phyloP scores from a whole-genome alignment of 106 monocot genomes.

The Apostasia shenzhenica region DNA sequence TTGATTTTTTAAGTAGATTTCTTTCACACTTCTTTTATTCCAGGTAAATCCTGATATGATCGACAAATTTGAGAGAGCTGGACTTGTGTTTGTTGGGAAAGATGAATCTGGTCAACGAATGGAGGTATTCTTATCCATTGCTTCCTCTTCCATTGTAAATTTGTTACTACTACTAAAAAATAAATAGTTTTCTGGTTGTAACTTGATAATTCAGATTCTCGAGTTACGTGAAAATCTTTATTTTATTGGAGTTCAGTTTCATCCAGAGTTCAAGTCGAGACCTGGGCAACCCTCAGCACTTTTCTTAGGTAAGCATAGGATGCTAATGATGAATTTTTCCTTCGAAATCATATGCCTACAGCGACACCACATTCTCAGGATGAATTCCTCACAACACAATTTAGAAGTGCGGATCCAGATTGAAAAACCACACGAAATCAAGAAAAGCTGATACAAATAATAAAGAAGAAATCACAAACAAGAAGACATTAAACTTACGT shows the following conservation, averaged over 20 bases:
- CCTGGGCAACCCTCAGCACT: slow-evolving; percentile 73
- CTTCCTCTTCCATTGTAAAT: neutral
- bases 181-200: neutral
- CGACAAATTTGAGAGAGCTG: slow-evolving; percentile 44
- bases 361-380: no score
- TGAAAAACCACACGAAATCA: no score
- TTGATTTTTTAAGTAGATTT: neutral
- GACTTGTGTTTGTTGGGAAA: slow-evolving; percentile 63
- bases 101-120: slow-evolving; percentile 61
- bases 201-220: slow-evolving; percentile 36
- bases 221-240: slow-evolving; percentile 65
- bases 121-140: slow-evolving; percentile 33
- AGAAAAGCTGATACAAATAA: no score
- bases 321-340: no score
- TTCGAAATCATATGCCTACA: no score
- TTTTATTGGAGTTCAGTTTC: slow-evolving; percentile 69
- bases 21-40: neutral
- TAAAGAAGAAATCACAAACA: no score
- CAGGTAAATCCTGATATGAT: slow-evolving; percentile 77
- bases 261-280: slow-evolving; percentile 82
- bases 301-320: slow-evolving; percentile 32
- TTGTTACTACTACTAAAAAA: neutral
- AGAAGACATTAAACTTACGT: no score
- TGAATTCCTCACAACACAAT: no score
- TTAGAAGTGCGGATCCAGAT: no score